Conservation (phyloP, 1,284 basidiomycete species). For the Phylloporus sp. region DNA sequence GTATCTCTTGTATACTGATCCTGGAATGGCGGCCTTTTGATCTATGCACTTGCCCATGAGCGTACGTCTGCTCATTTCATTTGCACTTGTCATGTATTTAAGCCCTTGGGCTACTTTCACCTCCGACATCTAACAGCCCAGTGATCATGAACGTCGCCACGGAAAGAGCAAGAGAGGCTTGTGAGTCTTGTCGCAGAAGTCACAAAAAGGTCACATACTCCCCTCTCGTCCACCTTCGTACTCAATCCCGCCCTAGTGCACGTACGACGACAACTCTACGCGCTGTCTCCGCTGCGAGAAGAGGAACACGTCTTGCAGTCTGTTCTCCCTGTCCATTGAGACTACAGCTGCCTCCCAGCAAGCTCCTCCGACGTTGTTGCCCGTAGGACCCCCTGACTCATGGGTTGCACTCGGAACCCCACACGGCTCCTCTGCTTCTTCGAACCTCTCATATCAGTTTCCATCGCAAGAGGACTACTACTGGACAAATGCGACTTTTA, state of each 20-base stretch:
- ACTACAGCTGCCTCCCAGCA: conserved; percentile 9
- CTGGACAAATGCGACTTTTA: background rate
- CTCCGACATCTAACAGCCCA: conserved; percentile 8
- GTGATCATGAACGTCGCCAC: conserved; percentile 23
- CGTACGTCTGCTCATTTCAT: conserved; percentile 15
- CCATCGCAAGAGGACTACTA: conserved; percentile 5
- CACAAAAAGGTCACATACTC: conserved; percentile 34
- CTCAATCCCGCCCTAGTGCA: conserved; percentile 23
- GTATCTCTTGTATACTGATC: conserved; percentile 15
- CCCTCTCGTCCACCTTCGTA: background rate
- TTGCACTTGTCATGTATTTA: conserved; percentile 28
- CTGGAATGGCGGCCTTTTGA: conserved; percentile 13
- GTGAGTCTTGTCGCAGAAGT: conserved; percentile 32
- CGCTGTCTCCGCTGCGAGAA: conserved; percentile 25
- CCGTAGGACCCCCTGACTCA: conserved; percentile 4
- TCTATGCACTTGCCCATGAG: conserved; percentile 11
- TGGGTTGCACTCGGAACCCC: conserved; percentile 18
- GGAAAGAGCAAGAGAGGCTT: conserved; percentile 36
- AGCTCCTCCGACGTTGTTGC: conserved; percentile 3
- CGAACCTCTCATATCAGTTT: conserved; percentile 3
- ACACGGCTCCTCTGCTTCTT: conserved; percentile 14
- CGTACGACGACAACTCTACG: conserved; percentile 20
- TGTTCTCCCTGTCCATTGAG: conserved; percentile 18
- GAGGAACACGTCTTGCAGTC: conserved; percentile 20
- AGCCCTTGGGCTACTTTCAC: conserved; percentile 5